Conservation (phyloP, 768 basidiomycete genomes). For the Clitopilus passeckerianus region DNA sequence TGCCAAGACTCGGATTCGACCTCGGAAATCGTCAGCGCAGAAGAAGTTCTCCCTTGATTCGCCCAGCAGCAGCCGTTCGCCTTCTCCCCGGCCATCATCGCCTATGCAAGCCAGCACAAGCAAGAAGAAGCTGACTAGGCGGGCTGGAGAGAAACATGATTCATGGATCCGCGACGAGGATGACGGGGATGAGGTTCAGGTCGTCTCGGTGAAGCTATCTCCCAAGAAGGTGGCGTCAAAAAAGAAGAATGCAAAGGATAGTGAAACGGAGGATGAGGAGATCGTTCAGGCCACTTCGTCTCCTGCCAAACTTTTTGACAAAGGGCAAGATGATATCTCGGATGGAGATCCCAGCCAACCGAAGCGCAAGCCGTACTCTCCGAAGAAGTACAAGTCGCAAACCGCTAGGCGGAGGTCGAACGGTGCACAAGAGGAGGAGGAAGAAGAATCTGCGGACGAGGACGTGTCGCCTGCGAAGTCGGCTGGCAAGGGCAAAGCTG, state of each 20-base stretch:
- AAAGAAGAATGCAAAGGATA: conserved; percentile 3
- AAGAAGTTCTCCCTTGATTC: background rate
- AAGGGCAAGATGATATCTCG: background rate
- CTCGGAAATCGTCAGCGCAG: background rate
- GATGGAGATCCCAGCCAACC: background rate
- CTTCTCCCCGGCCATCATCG: conserved; percentile 2
- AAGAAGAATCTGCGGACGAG: conserved; percentile 11
- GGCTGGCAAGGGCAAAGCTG: conserved; percentile 3
- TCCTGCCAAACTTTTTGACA: background rate
- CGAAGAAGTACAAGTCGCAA: conserved; percentile 9
- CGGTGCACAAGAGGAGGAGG: conserved; percentile 9
- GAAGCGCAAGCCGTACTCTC: background rate
- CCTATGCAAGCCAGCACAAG: background rate
- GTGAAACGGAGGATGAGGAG: background rate
- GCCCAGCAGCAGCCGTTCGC: background rate
- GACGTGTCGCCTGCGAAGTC: conserved; percentile 10
- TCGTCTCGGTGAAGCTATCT: background rate
- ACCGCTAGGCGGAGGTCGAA: background rate
- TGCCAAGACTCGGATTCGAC: conserved; percentile 3
- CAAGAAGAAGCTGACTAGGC: conserved; percentile 11
- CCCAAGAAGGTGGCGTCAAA: background rate
- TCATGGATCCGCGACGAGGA: conserved; percentile 11
- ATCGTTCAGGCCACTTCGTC: background rate
- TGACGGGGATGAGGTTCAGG: conserved; percentile 4
- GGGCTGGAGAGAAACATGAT: conserved; percentile 7